Conservation (phyloP, 495 filamentous ascomycete species). For the Talaromyces proteolyticus region DNA sequence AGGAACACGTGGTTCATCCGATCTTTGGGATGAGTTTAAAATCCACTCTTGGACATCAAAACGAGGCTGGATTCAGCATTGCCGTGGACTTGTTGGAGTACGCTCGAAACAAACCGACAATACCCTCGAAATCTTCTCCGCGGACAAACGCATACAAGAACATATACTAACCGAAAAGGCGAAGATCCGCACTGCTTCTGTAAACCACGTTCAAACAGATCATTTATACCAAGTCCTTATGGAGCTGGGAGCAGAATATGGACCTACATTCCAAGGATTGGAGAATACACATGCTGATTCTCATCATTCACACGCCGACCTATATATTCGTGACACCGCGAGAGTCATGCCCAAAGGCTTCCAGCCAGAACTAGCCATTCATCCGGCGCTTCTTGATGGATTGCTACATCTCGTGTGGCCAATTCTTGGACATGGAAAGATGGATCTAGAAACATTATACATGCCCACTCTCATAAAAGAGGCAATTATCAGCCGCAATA, state of each 20-base stretch:
- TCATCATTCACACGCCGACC: slow-evolving; percentile 13
- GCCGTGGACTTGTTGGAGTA: slow-evolving; percentile 18
- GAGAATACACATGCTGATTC: slow-evolving; percentile 10
- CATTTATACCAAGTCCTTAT: slow-evolving; percentile 24
- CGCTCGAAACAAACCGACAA: neutral
- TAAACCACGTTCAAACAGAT: slow-evolving; percentile 13
- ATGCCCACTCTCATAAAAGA: slow-evolving; percentile 35
- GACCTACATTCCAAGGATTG: slow-evolving; percentile 26
- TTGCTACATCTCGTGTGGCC: slow-evolving; percentile 28
- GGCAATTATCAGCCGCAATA: slow-evolving; percentile 16
- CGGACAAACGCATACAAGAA: slow-evolving; percentile 5
- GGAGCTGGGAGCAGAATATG: slow-evolving; percentile 27
- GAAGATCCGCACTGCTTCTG: slow-evolving; percentile 11
- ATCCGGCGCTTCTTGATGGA: slow-evolving; percentile 22
- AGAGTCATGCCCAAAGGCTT: slow-evolving; percentile 20
- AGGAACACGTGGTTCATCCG: slow-evolving; percentile 27
- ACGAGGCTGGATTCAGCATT: slow-evolving; percentile 29
- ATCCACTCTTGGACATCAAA: slow-evolving; percentile 25
- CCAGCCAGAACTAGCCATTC: slow-evolving; percentile 18
- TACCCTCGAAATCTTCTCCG: neutral
- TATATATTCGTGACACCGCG: slow-evolving; percentile 18
- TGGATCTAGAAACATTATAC: slow-evolving; percentile 31
- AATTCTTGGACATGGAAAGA: slow-evolving; percentile 34
- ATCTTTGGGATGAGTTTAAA: slow-evolving; percentile 32
- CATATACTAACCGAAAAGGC: slow-evolving; percentile 6